phyloP scores from a whole-genome alignment of 2,329 filamentous ascomycete genomes.

The Myriosclerotinia scirpicola region DNA sequence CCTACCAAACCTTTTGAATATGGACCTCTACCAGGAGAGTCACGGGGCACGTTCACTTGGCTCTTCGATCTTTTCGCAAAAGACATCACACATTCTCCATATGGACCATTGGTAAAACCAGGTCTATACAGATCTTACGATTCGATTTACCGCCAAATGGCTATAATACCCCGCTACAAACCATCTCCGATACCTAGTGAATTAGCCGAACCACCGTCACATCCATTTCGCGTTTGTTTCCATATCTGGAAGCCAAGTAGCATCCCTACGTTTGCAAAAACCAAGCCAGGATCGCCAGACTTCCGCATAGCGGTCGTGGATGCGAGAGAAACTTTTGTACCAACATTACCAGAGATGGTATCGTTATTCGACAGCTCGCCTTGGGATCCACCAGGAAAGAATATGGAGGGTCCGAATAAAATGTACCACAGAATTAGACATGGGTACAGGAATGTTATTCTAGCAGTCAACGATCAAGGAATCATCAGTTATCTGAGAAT shows the following conservation, averaged over 20 bases:
- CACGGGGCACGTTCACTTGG: slow-evolving; percentile 37
- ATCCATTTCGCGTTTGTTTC: slow-evolving; percentile 72
- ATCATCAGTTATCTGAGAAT: slow-evolving; percentile 85
- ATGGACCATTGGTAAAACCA: slow-evolving; percentile 60
- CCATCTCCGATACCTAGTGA: slow-evolving; percentile 44
- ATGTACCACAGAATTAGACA: slow-evolving; percentile 80
- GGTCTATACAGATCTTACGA: slow-evolving; percentile 66
- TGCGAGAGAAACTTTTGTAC: slow-evolving; percentile 68
- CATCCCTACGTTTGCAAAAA: slow-evolving; percentile 69
- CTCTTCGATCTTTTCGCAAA: slow-evolving; percentile 38
- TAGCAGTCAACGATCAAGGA: slow-evolving; percentile 88
- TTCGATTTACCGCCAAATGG: slow-evolving; percentile 74
- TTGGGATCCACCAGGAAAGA: slow-evolving; percentile 56
- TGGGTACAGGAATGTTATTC: slow-evolving; percentile 76
- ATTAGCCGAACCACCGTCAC: slow-evolving; percentile 40
- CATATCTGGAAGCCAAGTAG: slow-evolving; percentile 74
- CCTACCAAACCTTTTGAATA: slow-evolving; percentile 26
- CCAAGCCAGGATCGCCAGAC: slow-evolving; percentile 73
- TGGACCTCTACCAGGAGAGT: slow-evolving; percentile 17
- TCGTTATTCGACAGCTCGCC: slow-evolving; percentile 73
- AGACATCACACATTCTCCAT: slow-evolving; percentile 32
- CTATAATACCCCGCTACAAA: slow-evolving; percentile 70
- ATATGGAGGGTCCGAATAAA: slow-evolving; percentile 47
- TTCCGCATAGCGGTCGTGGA: slow-evolving; percentile 83
- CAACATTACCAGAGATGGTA: slow-evolving; percentile 69